These are phyloP conservation scores for Hymenoscyphus infarciens DNA, from an alignment of 2,329 filamentous ascomycete species.

Conservation along the genomic window DNA sequence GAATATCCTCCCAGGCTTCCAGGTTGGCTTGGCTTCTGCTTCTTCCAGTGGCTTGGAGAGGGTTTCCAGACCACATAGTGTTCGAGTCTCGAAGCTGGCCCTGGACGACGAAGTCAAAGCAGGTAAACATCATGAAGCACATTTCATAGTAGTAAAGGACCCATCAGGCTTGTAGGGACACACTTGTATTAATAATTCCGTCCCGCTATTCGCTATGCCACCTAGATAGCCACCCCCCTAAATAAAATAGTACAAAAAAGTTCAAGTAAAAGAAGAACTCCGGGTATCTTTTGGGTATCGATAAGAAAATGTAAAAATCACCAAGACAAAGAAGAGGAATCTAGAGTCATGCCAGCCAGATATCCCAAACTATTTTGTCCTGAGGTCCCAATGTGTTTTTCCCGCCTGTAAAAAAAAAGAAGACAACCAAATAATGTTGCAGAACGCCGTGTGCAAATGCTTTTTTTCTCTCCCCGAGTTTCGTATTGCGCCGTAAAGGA, in stretches of 20 bases:
- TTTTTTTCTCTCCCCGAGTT: conserved; percentile 15
- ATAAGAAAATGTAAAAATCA: conserved; percentile 27
- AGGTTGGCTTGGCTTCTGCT: too few relatives aligned
- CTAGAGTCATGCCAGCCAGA: conserved; percentile 32
- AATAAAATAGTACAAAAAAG: background rate
- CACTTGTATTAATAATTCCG: background rate
- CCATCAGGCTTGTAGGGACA: too few relatives aligned
- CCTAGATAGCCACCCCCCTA: background rate
- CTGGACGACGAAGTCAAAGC: too few relatives aligned
- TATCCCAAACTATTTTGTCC: conserved; percentile 13
- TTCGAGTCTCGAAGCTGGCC: too few relatives aligned
- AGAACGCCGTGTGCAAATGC: conserved; percentile 11
- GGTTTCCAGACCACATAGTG: too few relatives aligned
- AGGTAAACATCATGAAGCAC: too few relatives aligned
- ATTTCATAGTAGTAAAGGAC: too few relatives aligned
- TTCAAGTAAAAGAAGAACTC: conserved; percentile 13
- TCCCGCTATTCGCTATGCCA: background rate
- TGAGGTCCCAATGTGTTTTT: conserved; percentile 30
- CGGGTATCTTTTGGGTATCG: conserved; percentile 30
- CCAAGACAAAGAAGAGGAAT: conserved; percentile 24
- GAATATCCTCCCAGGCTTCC: too few relatives aligned
- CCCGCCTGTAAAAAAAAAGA: conserved; percentile 10
- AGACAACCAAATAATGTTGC: conserved; percentile 3
- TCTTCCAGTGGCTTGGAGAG: too few relatives aligned
- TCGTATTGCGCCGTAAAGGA: conserved; percentile 14